Conservation (phyloP, 306 rosid genomes). For the Cucurbita ficifolia region DNA sequence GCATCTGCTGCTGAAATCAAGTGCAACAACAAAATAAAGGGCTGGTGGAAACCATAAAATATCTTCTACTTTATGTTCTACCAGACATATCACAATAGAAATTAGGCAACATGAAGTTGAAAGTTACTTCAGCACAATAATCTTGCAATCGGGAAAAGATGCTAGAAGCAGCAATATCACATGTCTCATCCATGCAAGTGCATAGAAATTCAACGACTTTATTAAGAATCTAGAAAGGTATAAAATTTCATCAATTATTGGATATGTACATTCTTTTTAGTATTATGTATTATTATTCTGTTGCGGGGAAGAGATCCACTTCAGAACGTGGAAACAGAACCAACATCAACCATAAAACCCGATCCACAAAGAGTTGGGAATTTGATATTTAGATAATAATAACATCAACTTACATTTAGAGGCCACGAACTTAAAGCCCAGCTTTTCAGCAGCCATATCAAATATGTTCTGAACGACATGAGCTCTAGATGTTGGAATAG, state of each 20-base stretch:
- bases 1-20: conserved; percentile 54
- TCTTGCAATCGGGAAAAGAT: neutral
- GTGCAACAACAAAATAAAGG: conserved; percentile 16
- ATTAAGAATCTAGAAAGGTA: neutral
- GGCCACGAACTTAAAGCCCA: conserved; percentile 50
- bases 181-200: neutral
- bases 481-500: conserved; percentile 68
- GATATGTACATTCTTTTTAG: neutral
- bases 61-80: neutral
- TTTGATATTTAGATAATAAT: conserved; percentile 6
- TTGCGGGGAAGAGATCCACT: neutral
- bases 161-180: neutral
- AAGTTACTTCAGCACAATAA: neutral
- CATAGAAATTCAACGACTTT: neutral
- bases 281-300: neutral
- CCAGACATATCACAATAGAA: neutral
- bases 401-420: conserved; percentile 28
- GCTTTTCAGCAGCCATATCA: conserved; percentile 76
- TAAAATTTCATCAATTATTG: neutral
- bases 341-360: neutral
- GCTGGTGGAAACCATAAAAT: conserved; percentile 6
- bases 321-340: neutral
- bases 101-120: neutral
- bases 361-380: conserved; percentile 6
- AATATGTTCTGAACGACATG: conserved; percentile 45